Evolutionary conservation across 2,329 filamentous ascomycete genomes (phyloP).

Genomic region (Cladosporium sp.): DNA sequence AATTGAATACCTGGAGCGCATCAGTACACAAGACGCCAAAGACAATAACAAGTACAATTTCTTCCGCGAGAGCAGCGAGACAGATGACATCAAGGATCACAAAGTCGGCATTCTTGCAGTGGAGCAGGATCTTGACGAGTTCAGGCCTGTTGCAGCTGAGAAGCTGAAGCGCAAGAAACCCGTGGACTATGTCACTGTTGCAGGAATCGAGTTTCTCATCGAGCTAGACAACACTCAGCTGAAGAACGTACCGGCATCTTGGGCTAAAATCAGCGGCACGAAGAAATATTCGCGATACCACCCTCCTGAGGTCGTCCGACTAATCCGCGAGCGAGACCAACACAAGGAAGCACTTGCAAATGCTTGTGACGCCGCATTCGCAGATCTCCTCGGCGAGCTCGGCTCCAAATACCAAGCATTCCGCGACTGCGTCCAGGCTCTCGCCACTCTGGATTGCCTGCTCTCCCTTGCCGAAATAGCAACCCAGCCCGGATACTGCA

Average conservation of each 20-base stretch:
- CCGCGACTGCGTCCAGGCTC: conserved; percentile 81
- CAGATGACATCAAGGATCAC: conserved; percentile 82
- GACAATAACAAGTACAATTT: conserved; percentile 92
- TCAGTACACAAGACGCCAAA: conserved; percentile 80
- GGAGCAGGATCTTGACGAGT: conserved; percentile 81
- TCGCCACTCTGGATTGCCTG: conserved; percentile 87
- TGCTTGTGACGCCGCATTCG: conserved; percentile 84
- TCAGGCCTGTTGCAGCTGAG: conserved; percentile 69
- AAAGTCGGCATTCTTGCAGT: conserved; percentile 93
- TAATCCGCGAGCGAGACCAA: conserved; percentile 86
- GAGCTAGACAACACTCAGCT: conserved; percentile 83
- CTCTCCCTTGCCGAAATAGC: conserved; percentile 84
- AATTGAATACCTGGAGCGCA: conserved; percentile 74
- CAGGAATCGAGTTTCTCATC: conserved; percentile 91
- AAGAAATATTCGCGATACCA: conserved; percentile 93
- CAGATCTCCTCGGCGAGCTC: conserved; percentile 69
- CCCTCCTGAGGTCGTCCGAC: conserved; percentile 80
- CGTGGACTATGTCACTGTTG: conserved; percentile 77
- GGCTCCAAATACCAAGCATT: conserved; percentile 84
- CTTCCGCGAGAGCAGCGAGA: conserved; percentile 84
- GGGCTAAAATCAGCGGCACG: conserved; percentile 92
- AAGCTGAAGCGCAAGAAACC: conserved; percentile 70
- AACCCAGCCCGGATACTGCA: conserved; percentile 80
- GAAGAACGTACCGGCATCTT: conserved; percentile 87
- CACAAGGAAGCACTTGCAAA: conserved; percentile 91